A percentile compares a stretch with the other conserved stretches of the same genome.
phyloP scores from a whole-genome alignment of 768 basidiomycete genomes.

The Boletales sp. region DNA sequence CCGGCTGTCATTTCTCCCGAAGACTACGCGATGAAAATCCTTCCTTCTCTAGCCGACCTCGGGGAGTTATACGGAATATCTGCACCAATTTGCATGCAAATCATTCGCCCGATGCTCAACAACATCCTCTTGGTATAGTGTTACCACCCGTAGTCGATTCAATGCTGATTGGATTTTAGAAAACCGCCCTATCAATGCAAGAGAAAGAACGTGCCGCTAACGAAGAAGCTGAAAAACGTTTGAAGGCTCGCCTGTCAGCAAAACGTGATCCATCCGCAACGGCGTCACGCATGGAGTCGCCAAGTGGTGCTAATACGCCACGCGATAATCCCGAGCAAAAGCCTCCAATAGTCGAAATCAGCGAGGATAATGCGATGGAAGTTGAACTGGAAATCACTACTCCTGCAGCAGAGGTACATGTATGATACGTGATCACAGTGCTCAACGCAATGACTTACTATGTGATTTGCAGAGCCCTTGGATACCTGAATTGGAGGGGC shows the following conservation, averaged over 20 bases:
- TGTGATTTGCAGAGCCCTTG: conserved; percentile 56
- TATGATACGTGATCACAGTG: conserved; percentile 1
- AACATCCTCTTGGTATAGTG: conserved; percentile 52
- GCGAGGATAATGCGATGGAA: conserved; percentile 54
- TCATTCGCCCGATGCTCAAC: conserved; percentile 80
- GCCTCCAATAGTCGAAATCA: conserved; percentile 27
- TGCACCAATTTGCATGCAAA: conserved; percentile 89
- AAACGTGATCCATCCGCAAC: conserved; percentile 65
- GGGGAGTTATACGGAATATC: conserved; percentile 75
- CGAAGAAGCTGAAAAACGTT: conserved; percentile 75
- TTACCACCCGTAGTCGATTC: not conserved
- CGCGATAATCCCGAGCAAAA: conserved; percentile 26
- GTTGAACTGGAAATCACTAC: conserved; percentile 35
- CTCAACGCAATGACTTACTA: not conserved
- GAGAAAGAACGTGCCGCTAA: conserved; percentile 67
- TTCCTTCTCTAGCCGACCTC: conserved; percentile 75
- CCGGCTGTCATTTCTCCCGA: conserved; percentile 62
- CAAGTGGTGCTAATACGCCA: conserved; percentile 36
- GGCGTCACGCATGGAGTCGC: conserved; percentile 62
- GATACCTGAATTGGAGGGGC: conserved; percentile 66
- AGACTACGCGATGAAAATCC: conserved; percentile 69
- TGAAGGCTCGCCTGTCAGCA: conserved; percentile 71
- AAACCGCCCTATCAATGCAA: conserved; percentile 57
- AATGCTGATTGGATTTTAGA: conserved; percentile 34
- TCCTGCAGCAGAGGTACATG: conserved; percentile 23